These are phyloP conservation scores for Phoenix dactylifera DNA, from an alignment of 176 grass and related monocot genomes.

Conservation along the genomic window DNA sequence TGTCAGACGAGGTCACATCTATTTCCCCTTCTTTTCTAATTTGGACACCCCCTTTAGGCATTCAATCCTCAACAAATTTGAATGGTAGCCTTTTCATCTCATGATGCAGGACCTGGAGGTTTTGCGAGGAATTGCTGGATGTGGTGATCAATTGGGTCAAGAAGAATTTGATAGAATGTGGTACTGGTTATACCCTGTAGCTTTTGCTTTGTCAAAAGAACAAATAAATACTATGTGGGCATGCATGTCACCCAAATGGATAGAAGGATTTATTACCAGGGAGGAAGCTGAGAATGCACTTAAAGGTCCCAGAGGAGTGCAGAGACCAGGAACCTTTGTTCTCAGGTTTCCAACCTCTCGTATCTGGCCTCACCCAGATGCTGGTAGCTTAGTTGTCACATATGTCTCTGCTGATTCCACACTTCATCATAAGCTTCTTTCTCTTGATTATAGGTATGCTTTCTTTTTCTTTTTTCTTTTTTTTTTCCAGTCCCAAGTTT, in stretches of 20 bases:
- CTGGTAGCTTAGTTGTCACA: constrained; percentile 62
- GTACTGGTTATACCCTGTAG: constrained; percentile 89
- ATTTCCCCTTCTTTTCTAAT: constrained; percentile 8
- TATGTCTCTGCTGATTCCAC: constrained; percentile 47
- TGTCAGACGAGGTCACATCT: constrained; percentile 56
- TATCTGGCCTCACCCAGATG: constrained; percentile 95
- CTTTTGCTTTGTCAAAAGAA: constrained; percentile 54
- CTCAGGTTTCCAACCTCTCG: constrained; percentile 72
- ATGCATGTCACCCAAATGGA: constrained; percentile 56
- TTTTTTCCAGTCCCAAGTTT: not conserved
- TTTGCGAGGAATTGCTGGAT: constrained; percentile 60
- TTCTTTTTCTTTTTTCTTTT: not conserved
- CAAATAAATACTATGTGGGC: constrained; percentile 62
- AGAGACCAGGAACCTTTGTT: constrained; percentile 60
- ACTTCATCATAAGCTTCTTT: constrained; percentile 66
- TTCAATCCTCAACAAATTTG: no score
- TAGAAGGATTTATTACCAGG: constrained; percentile 75
- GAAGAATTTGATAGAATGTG: constrained; percentile 80
- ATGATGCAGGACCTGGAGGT: constrained; percentile 60
- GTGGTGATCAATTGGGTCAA: constrained; percentile 55
- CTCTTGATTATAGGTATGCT: constrained; percentile 48
- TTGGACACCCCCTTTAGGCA: no score
- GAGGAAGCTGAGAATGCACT: constrained; percentile 65
- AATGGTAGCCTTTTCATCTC: no score
- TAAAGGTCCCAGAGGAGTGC: constrained; percentile 32